Base-by-base conservation (phyloP, 306 rosid species). In the Acacia melanoxylon region DNA sequence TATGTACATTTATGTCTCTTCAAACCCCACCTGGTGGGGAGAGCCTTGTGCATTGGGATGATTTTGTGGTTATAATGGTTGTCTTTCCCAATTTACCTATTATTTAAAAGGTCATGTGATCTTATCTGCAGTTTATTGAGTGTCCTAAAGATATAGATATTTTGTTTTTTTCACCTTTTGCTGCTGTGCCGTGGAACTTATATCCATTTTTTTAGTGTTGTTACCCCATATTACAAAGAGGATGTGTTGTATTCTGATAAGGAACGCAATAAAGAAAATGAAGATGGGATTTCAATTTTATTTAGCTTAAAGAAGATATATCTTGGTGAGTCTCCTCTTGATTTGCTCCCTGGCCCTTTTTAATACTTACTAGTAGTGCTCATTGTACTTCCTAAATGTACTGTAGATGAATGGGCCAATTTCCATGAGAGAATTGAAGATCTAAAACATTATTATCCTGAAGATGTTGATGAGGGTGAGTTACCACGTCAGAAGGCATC, bases 171-270 rank as follows among this genome's bases (percentile, higher is more conserved):
- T 62, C 45, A 33, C 45, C 74, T 74, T 68, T 27, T 74, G 37
- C 79, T 72, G 58, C 58, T 58, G 49, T 81, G 74, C 76, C 17
- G 22, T 83, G 77, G 61, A 79, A 78, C 74, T 67, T 84, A 78
- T 80, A 54, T 84, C 29, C 29, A 27, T 44, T 27, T 78, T 59
- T 24, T 78, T 82, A 95, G 99, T 91, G 99, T 95, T 92, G 85
- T 95, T 83, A 95, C 99, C 75, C 99, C 98, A 1, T 95, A 93
- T 85, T 95, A 80, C 91, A 93, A 86, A 83, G 99, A 95, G 89
- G 89, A 85, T 54, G 99, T 93, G 78, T 90, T 92, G 49, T 95
- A 95, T 83, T 92, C 97, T 73, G 82, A 59, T 69, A 90, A 91
- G 0, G 97, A 92, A 79, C 94, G 93, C 78, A 65, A 65, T 0